Evolutionary conservation across 495 filamentous ascomycete genomes (phyloP).

Genomic region (Saxophila tyrrhenica): DNA sequence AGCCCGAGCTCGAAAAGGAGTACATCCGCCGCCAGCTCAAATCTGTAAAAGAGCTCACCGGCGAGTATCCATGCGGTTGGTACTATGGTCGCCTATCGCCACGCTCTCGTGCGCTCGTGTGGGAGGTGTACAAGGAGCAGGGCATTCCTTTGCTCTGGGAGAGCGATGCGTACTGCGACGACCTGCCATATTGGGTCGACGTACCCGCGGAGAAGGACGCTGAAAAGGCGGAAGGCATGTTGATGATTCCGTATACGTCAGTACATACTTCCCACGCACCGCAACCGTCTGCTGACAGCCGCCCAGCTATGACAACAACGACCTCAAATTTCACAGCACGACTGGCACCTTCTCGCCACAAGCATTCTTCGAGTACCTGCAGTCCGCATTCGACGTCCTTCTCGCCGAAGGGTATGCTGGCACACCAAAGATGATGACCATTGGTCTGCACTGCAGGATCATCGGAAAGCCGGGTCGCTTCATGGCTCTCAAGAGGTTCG

Average conservation of each 20-base stretch:
- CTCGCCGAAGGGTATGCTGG: conserved; percentile 33
- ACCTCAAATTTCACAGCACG: conserved; percentile 33
- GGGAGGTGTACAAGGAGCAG: conserved; percentile 32
- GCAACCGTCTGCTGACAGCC: not conserved
- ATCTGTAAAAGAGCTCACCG: conserved; percentile 26
- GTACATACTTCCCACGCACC: not conserved
- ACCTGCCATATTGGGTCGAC: conserved; percentile 36
- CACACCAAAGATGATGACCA: conserved; percentile 34
- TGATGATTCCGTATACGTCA: conserved; percentile 33
- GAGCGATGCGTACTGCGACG: conserved; percentile 32
- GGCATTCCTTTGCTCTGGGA: conserved; percentile 28
- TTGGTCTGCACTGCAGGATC: conserved; percentile 34
- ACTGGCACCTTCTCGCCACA: conserved; percentile 28
- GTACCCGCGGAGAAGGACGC: conserved; percentile 29
- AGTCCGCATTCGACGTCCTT: conserved; percentile 33
- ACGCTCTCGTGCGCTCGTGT: conserved; percentile 26
- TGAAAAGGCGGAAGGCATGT: conserved; percentile 27
- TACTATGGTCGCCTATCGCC: conserved; percentile 32
- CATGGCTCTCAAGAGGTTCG: conserved; percentile 34
- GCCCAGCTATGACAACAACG: conserved; percentile 30
- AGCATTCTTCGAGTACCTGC: conserved; percentile 28
- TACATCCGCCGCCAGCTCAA: conserved; percentile 32
- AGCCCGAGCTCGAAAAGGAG: conserved; percentile 30
- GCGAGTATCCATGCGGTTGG: conserved; percentile 30
- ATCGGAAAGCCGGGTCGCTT: conserved; percentile 35